These are phyloP conservation scores for Fraxinus greggii DNA, from an alignment of 305 asterid species.

Conservation along the genomic window DNA sequence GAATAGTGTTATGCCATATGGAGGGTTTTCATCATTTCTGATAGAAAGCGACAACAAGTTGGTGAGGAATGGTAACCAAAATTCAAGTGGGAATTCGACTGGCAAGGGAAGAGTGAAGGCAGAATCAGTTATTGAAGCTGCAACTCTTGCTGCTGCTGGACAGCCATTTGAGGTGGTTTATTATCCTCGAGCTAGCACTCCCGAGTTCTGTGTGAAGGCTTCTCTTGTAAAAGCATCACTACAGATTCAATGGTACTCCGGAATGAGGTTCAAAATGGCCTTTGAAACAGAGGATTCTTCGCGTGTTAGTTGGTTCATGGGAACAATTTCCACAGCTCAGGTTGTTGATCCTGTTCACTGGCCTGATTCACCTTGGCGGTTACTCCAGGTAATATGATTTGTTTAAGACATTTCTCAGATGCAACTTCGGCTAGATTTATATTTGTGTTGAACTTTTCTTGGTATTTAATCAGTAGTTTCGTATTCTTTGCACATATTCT, in stretches of 20 bases:
- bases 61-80: slow-evolving; percentile 27
- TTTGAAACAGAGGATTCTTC: slow-evolving; percentile 91
- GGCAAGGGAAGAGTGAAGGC: slow-evolving; percentile 51
- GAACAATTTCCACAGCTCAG: slow-evolving; percentile 68
- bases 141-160: slow-evolving; percentile 57
- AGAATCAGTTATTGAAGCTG: slow-evolving; percentile 70
- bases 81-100: slow-evolving; percentile 21
- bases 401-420: slow-evolving; percentile 5
- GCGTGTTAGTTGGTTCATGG: slow-evolving; percentile 89
- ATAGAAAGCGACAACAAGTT: slow-evolving; percentile 52
- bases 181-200: slow-evolving; percentile 82
- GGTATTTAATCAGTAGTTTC: background rate
- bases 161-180: slow-evolving; percentile 72
- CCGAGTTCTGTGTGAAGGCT: slow-evolving; percentile 82
- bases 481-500: slow-evolving; percentile 25
- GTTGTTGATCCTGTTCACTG: slow-evolving; percentile 73
- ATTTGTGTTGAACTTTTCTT: background rate
- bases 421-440: background rate
- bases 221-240: slow-evolving; percentile 56
- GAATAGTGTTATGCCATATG: slow-evolving; percentile 44
- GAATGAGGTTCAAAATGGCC: slow-evolving; percentile 88
- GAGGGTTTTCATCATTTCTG: slow-evolving; percentile 54
- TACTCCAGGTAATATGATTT: slow-evolving; percentile 57
- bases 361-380: slow-evolving; percentile 96
- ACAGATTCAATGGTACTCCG: slow-evolving; percentile 67